A percentile compares a stretch with the other conserved stretches of the same genome.
phyloP scores from a whole-genome alignment of 441 rosid genomes.

The Viola pubescens region DNA sequence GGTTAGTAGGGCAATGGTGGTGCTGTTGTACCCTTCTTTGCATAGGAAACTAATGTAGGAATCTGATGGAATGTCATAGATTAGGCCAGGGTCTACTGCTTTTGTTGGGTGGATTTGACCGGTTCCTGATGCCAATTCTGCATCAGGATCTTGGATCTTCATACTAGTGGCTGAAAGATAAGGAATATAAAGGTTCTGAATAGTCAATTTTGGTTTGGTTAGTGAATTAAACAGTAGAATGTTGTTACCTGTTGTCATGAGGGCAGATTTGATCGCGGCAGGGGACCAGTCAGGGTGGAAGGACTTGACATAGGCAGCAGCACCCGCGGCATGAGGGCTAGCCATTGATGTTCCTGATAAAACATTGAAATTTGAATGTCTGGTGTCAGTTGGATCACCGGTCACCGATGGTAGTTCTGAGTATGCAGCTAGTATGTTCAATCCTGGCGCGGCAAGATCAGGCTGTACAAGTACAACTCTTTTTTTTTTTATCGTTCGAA shows the following conservation, averaged over 20 bases:
- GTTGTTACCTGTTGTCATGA: conserved; percentile 47
- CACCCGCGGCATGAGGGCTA: conserved; percentile 60
- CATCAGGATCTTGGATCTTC: conserved; percentile 29
- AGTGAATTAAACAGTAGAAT: conserved; percentile 24
- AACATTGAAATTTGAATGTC: conserved; percentile 24
- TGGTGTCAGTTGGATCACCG: conserved; percentile 21
- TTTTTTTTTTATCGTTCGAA: conserved; percentile 14
- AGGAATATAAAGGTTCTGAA: not conserved
- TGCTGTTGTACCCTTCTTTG: conserved; percentile 45
- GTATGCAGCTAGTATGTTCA: conserved; percentile 48
- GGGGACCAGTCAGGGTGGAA: conserved; percentile 53
- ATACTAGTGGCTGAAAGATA: conserved; percentile 52
- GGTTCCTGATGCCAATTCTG: conserved; percentile 42
- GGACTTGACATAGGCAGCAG: conserved; percentile 46
- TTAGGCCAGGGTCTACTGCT: conserved; percentile 53
- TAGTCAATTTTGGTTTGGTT: conserved; percentile 20
- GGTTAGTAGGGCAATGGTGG: conserved; percentile 23
- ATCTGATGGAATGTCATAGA: conserved; percentile 36
- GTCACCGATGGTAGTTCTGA: conserved; percentile 26
- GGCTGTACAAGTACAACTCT: conserved; percentile 34
- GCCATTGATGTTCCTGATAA: conserved; percentile 63
- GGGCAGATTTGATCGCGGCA: conserved; percentile 51
- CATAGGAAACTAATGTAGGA: conserved; percentile 56
- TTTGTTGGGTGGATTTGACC: conserved; percentile 57
- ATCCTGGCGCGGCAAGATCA: conserved; percentile 57